phyloP scores from a whole-genome alignment of 2,329 filamentous ascomycete genomes.

The Pseudogymnoascus sp. region DNA sequence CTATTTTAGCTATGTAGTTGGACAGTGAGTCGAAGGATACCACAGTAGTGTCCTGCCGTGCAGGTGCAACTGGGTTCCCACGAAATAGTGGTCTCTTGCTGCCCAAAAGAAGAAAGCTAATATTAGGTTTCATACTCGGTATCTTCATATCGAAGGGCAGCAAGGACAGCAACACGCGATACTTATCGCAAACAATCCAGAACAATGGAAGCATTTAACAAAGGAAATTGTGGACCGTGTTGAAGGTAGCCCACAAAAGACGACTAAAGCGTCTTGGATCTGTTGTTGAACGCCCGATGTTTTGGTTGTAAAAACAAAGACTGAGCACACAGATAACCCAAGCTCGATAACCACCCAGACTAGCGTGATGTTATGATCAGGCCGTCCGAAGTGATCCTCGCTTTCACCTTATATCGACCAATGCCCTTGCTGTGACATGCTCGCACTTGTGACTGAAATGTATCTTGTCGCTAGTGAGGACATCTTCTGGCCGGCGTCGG shows the following conservation, averaged over 20 bases:
- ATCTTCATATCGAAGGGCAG: not conserved
- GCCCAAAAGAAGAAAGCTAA: not conserved
- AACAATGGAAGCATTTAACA: constrained; percentile 16
- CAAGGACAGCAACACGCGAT: not conserved
- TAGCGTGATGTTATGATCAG: constrained; percentile 68
- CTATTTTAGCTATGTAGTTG: constrained; percentile 7
- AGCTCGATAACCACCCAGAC: constrained; percentile 40
- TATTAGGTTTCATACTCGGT: constrained; percentile 2
- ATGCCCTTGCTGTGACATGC: constrained; percentile 15
- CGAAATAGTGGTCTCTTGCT: constrained; percentile 5
- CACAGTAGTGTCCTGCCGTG: not conserved
- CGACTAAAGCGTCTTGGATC: constrained; percentile 57
- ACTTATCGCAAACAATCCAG: not conserved
- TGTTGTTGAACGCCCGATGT: constrained; percentile 69
- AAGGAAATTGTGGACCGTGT: constrained; percentile 47
- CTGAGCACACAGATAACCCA: constrained; percentile 60
- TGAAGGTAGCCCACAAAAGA: constrained; percentile 56
- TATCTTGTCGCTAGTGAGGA: constrained; percentile 6
- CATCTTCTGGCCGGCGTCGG: constrained; percentile 6
- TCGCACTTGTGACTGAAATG: constrained; percentile 1
- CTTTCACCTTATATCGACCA: constrained; percentile 30
- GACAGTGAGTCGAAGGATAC: not conserved
- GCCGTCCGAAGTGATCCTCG: constrained; percentile 31
- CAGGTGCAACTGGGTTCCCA: not conserved
- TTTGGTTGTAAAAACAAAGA: constrained; percentile 82